These are phyloP conservation scores for Globisporangium cystogenes DNA, from an alignment of 352 stramenopile genomes.

Conservation along the genomic window DNA sequence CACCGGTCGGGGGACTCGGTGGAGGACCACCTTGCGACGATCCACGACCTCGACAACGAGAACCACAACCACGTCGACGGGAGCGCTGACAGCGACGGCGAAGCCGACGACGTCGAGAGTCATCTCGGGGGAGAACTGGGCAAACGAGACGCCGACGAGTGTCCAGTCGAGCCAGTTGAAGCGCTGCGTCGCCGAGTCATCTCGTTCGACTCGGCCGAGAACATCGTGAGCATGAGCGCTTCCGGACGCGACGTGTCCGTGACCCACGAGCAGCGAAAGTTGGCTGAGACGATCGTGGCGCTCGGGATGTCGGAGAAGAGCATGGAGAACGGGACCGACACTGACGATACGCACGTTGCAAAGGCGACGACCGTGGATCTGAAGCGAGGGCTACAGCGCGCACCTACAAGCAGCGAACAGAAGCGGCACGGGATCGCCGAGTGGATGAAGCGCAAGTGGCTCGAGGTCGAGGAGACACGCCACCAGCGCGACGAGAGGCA, in stretches of 20 bases:
- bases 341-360: not conserved
- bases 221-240: constrained; percentile 58
- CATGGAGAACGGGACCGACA: constrained; percentile 24
- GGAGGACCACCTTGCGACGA: constrained; percentile 8
- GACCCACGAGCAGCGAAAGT: constrained; percentile 49
- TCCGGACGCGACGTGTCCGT: constrained; percentile 29
- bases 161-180: constrained; percentile 47
- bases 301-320: constrained; percentile 52
- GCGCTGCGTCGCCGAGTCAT: constrained; percentile 60
- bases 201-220: constrained; percentile 72
- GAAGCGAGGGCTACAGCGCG: not conserved
- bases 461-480: constrained; percentile 7
- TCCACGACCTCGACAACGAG: constrained; percentile 14
- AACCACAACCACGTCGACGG: constrained; percentile 13
- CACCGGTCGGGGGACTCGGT: constrained; percentile 4
- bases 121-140: constrained; percentile 15
- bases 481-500: constrained; percentile 5
- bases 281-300: constrained; percentile 72
- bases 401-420: constrained; percentile 7
- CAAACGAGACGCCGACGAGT: constrained; percentile 12
- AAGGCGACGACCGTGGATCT: not conserved
- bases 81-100: constrained; percentile 13
- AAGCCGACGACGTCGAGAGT: constrained; percentile 23
- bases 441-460: constrained; percentile 18
- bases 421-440: constrained; percentile 7